Evolutionary conservation across 202 grass and related monocot species (phyloP).

Genomic region (Panicum virgatum): DNA sequence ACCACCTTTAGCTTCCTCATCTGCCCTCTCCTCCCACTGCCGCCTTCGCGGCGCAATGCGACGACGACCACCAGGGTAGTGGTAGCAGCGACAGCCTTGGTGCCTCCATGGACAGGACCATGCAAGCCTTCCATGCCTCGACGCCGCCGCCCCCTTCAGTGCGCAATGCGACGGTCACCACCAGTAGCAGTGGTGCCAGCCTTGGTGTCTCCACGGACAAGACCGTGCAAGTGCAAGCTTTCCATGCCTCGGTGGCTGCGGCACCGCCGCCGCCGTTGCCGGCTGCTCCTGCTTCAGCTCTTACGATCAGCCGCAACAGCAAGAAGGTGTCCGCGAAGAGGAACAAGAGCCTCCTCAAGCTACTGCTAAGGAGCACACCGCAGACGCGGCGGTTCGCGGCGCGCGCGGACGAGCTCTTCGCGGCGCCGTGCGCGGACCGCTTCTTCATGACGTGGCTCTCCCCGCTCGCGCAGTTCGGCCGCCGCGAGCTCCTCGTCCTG

Average conservation of each 20-base stretch:
- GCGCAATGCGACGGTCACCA: neutral
- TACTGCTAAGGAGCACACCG: slow-evolving; percentile 11
- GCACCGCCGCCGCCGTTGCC: neutral
- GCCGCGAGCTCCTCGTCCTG: slow-evolving; percentile 61
- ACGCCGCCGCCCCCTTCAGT: neutral
- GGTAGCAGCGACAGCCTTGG: neutral
- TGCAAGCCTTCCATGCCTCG: slow-evolving; percentile 28
- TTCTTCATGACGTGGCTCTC: slow-evolving; percentile 94
- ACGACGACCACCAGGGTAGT: neutral
- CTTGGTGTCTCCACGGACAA: slow-evolving; percentile 9
- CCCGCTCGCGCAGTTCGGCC: slow-evolving; percentile 53
- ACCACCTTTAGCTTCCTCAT: slow-evolving; percentile 51
- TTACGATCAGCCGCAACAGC: neutral
- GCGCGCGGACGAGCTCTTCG: slow-evolving; percentile 60
- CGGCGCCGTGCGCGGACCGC: slow-evolving; percentile 41
- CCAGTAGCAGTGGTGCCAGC: neutral
- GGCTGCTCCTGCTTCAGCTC: neutral
- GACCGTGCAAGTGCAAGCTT: slow-evolving; percentile 15
- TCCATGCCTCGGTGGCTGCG: neutral
- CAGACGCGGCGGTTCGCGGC: slow-evolving; percentile 50
- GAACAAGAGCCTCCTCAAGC: slow-evolving; percentile 44
- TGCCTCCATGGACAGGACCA: slow-evolving; percentile 17
- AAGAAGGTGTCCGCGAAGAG: slow-evolving; percentile 41
- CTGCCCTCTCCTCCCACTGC: slow-evolving; percentile 26
- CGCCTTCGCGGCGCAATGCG: slow-evolving; percentile 18